These are phyloP conservation scores for Colletotrichum graminicola DNA, from an alignment of 2,329 filamentous ascomycete species.

Conservation along the genomic window DNA sequence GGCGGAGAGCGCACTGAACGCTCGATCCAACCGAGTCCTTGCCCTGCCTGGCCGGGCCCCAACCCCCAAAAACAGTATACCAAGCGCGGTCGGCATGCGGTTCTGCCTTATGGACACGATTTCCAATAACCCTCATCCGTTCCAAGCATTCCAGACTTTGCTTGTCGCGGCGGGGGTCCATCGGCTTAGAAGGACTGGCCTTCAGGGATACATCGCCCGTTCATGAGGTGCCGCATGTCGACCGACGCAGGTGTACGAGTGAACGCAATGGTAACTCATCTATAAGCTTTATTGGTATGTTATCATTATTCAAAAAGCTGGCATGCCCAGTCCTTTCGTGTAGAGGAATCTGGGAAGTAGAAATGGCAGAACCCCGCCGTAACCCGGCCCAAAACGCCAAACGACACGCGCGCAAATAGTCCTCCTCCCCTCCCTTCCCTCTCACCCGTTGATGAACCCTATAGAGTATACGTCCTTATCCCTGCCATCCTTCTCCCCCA, in stretches of 20 bases:
- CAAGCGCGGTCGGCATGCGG: too few relatives aligned
- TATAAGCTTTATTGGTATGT: not conserved
- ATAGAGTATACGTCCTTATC: conserved; percentile 36
- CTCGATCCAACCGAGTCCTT: too few relatives aligned
- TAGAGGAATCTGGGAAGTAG: not conserved
- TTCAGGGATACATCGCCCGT: too few relatives aligned
- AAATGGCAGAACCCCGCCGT: not conserved
- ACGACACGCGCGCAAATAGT: not conserved
- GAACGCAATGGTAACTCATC: not conserved
- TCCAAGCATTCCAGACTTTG: too few relatives aligned
- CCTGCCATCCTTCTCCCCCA: conserved; percentile 36
- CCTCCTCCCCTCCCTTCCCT: fast-evolving
- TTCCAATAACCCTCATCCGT: too few relatives aligned
- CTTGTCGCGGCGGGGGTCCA: too few relatives aligned
- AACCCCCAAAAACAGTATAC: too few relatives aligned
- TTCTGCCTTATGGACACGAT: too few relatives aligned
- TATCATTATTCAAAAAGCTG: not conserved
- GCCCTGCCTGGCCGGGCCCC: too few relatives aligned
- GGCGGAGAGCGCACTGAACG: too few relatives aligned
- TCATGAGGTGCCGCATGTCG: too few relatives aligned
- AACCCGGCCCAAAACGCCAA: not conserved
- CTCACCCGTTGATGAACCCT: conserved; percentile 13
- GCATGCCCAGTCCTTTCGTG: not conserved
- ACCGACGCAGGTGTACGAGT: not conserved
- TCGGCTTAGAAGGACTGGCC: too few relatives aligned